A percentile compares a stretch with the other conserved stretches of the same genome.
Conservation (phyloP, 1,284 basidiomycete species). For the Tetrapyrgos nigripes region DNA sequence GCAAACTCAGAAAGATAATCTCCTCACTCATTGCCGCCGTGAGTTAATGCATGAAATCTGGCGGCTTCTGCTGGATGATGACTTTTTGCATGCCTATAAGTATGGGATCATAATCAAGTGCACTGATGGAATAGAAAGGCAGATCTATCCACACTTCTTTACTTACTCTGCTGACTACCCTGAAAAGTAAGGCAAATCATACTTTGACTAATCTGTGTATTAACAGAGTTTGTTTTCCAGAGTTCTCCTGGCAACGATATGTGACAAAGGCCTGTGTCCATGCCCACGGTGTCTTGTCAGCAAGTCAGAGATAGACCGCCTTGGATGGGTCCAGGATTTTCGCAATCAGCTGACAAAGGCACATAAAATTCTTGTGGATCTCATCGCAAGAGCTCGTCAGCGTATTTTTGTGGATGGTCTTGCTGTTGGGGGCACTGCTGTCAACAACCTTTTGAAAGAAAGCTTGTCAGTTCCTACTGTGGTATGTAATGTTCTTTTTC, state of each 20-base stretch:
- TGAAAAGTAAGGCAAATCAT: conserved; percentile 34
- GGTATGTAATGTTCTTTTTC: too few species aligned
- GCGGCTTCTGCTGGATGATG: conserved; percentile 28
- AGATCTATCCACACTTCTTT: conserved; percentile 35
- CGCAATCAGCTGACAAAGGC: not conserved
- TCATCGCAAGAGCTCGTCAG: conserved; percentile 15
- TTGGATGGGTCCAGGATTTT: conserved; percentile 7
- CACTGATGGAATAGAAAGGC: conserved; percentile 25
- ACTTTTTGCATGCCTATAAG: conserved; percentile 34
- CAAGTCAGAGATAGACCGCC: conserved; percentile 23
- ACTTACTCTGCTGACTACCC: conserved; percentile 41
- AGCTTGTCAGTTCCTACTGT: conserved; percentile 7
- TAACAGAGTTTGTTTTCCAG: conserved; percentile 17
- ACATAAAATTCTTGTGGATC: not conserved
- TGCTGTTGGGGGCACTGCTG: conserved; percentile 9
- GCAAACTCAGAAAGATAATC: conserved; percentile 6
- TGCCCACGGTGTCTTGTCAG: conserved; percentile 35
- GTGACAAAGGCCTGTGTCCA: conserved; percentile 34
- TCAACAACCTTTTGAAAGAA: not conserved
- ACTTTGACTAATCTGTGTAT: not conserved
- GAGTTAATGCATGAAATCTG: conserved; percentile 36
- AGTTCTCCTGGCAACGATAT: conserved; percentile 35
- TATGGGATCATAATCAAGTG: conserved; percentile 36
- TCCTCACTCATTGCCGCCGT: conserved; percentile 30
- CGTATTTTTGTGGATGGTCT: conserved; percentile 28